Conservation (phyloP, 768 basidiomycete species). For the Trametes gibbosa region DNA sequence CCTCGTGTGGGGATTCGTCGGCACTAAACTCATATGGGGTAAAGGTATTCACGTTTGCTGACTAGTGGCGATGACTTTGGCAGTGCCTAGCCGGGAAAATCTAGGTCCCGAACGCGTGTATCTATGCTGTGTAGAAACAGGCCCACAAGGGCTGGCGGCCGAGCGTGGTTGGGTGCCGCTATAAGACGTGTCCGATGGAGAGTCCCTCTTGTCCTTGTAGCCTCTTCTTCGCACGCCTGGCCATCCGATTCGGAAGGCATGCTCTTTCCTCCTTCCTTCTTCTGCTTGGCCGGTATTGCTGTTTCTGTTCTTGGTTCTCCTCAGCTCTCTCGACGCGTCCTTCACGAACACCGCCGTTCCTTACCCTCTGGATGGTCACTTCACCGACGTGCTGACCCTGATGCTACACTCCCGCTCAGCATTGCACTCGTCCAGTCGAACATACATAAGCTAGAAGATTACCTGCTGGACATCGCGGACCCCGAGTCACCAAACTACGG, state of each 20-base stretch:
- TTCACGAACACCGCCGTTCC: background rate
- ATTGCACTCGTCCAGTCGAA: slow-evolving; percentile 49
- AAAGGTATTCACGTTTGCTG: too few species aligned
- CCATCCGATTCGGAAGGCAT: background rate
- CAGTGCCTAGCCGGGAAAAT: too few species aligned
- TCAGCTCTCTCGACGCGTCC: background rate
- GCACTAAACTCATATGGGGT: too few species aligned
- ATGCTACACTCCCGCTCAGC: slow-evolving; percentile 41
- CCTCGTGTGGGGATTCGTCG: too few species aligned
- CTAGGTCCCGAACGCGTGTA: too few species aligned
- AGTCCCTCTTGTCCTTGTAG: too few species aligned
- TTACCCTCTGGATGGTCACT: slow-evolving; percentile 36
- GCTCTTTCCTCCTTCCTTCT: background rate
- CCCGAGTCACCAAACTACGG: slow-evolving; percentile 50
- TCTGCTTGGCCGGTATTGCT: background rate
- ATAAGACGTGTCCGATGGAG: too few species aligned
- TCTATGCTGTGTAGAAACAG: too few species aligned
- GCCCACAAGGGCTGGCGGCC: too few species aligned
- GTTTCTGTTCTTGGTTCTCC: background rate
- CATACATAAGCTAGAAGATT: slow-evolving; percentile 41
- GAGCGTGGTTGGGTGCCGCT: too few species aligned
- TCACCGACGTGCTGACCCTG: slow-evolving; percentile 34
- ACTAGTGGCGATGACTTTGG: too few species aligned
- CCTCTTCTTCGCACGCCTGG: background rate
- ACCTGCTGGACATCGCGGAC: slow-evolving; percentile 47